Evolutionary conservation across 2,329 filamentous ascomycete species (phyloP).

Genomic region (Cladosporium phlei): DNA sequence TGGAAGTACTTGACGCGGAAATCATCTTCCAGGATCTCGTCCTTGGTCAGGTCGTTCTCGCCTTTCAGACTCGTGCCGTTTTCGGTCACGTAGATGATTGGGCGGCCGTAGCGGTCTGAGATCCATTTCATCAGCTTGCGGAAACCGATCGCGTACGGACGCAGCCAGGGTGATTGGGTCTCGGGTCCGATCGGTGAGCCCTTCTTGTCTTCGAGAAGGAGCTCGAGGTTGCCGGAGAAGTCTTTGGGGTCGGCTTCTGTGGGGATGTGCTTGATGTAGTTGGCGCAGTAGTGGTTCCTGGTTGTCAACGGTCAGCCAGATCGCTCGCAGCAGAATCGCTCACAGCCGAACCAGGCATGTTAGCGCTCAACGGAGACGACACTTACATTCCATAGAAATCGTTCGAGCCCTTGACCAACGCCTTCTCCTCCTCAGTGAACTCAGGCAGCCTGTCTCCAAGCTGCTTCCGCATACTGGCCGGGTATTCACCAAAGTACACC

Average conservation of each 20-base stretch:
- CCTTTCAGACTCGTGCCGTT: slow-evolving; percentile 81
- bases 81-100: slow-evolving; percentile 82
- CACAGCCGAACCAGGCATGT: background rate
- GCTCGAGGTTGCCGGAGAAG: slow-evolving; percentile 70
- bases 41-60: slow-evolving; percentile 68
- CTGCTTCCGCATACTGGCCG: slow-evolving; percentile 75
- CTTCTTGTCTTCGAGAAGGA: slow-evolving; percentile 61
- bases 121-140: slow-evolving; percentile 72
- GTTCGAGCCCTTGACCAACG: slow-evolving; percentile 77
- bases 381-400: slow-evolving; percentile 80
- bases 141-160: slow-evolving; percentile 71
- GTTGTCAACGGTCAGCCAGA: background rate
- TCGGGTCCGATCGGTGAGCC: slow-evolving; percentile 73
- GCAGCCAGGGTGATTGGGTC: slow-evolving; percentile 77
- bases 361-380: background rate
- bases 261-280: slow-evolving; percentile 67
- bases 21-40: slow-evolving; percentile 72
- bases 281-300: slow-evolving; percentile 79
- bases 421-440: slow-evolving; percentile 67
- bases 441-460: slow-evolving; percentile 70
- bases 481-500: slow-evolving; percentile 78
- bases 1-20: slow-evolving; percentile 77
- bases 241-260: slow-evolving; percentile 60
- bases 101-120: slow-evolving; percentile 68
- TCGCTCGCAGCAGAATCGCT: background rate